Conservation (phyloP, 345 rosid species). For the Gossypium turneri region DNA sequence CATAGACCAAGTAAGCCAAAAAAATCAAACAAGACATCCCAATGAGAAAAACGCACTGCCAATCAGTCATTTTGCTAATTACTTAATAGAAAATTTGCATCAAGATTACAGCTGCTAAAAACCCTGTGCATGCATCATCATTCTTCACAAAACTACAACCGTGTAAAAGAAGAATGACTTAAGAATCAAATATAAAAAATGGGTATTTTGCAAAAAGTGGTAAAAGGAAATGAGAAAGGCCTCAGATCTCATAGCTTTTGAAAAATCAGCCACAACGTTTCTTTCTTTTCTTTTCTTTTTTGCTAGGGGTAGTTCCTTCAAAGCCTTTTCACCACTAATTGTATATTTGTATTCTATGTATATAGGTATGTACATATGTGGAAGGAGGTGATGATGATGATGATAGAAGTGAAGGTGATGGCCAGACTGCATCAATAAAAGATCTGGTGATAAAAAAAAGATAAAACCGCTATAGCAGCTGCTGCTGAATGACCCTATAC, state of each 20-base stretch:
- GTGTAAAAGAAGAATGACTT: background rate
- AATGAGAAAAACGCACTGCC: background rate
- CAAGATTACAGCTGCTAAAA: background rate
- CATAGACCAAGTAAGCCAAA: background rate
- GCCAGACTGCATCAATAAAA: no score
- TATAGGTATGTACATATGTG: background rate
- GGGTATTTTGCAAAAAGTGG: background rate
- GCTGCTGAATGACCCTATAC: constrained; percentile 12
- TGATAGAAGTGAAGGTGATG: background rate
- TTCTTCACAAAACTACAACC: background rate
- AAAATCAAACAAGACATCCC: background rate
- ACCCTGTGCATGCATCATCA: constrained; percentile 14
- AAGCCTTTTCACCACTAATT: constrained; percentile 22
- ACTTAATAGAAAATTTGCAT: no score
- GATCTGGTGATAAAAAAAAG: no score
- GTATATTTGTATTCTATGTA: background rate
- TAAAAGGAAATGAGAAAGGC: constrained; percentile 21
- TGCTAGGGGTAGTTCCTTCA: constrained; percentile 28
- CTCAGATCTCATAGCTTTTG: constrained; percentile 64
- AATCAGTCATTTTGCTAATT: background rate
- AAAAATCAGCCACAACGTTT: constrained; percentile 32
- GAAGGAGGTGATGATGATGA: background rate
- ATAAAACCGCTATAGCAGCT: constrained; percentile 13
- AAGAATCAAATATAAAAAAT: background rate
- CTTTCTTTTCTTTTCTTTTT: background rate